Conservation (phyloP, 768 basidiomycete species). For the Pisolithus marmoratus region DNA sequence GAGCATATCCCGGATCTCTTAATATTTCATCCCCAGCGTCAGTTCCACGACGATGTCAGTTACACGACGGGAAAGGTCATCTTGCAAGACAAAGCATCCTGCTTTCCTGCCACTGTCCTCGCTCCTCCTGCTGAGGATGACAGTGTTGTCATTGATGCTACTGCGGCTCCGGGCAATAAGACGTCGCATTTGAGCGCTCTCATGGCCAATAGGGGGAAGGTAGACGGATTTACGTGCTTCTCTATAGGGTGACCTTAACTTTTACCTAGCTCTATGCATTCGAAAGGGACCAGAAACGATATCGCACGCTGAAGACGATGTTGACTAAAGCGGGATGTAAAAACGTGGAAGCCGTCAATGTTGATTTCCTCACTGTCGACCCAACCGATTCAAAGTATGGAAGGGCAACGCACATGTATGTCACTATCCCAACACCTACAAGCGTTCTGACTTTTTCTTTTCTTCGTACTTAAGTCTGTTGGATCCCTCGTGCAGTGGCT, state of each 20-base stretch:
- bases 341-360: conserved; percentile 71
- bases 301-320: conserved; percentile 81
- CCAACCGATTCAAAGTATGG: conserved; percentile 58
- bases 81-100: conserved; percentile 96
- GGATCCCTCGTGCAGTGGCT: conserved; percentile 96
- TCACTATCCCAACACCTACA: conserved; percentile 2
- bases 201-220: conserved; percentile 79
- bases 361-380: conserved; percentile 80
- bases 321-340: conserved; percentile 73
- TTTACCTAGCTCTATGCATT: conserved; percentile 72
- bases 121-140: conserved; percentile 52
- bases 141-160: conserved; percentile 80
- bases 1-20: conserved; percentile 79
- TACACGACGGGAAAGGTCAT: conserved; percentile 82
- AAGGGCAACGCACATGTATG: conserved; percentile 83
- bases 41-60: conserved; percentile 64
- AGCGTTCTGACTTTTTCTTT: neutral
- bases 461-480: conserved; percentile 75
- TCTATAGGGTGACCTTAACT: neutral
- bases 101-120: conserved; percentile 90
- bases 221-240: conserved; percentile 24
- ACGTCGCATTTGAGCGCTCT: conserved; percentile 90
- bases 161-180: conserved; percentile 97
- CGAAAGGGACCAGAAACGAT: conserved; percentile 80
- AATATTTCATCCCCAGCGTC: conserved; percentile 59